phyloP scores from a whole-genome alignment of 2,329 filamentous ascomycete species.

The Penicillium psychrosexuale region DNA sequence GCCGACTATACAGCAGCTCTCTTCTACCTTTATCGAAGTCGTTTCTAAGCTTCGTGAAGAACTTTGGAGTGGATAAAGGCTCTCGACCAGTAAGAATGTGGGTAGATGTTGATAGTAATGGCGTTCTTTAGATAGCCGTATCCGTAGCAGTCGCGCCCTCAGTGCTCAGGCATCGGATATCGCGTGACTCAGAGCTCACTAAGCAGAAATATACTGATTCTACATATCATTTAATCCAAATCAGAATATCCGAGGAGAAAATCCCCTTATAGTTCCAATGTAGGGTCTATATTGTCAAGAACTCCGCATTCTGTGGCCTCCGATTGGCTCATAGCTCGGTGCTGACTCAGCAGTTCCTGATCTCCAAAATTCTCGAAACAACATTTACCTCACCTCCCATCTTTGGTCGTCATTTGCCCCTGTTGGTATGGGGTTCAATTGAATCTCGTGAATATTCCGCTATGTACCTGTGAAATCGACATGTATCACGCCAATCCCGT shows the following conservation, averaged over 20 bases:
- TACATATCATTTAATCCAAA: not conserved
- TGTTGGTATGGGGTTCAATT: not conserved
- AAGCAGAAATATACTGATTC: not conserved
- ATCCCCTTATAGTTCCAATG: not conserved
- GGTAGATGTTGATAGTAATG: not conserved
- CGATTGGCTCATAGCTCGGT: not conserved
- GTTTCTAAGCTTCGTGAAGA: not conserved
- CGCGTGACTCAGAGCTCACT: not conserved
- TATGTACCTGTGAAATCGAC: conserved; percentile 24
- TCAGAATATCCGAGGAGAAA: not conserved
- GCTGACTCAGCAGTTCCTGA: conserved; percentile 7
- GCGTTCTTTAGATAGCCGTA: not conserved
- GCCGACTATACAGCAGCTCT: too few species aligned
- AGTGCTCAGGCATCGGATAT: not conserved
- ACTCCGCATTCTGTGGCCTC: conserved; percentile 9
- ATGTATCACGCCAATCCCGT: conserved; percentile 25
- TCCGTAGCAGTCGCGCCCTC: not conserved
- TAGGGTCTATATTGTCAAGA: not conserved
- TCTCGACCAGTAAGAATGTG: not conserved
- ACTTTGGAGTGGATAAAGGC: not conserved
- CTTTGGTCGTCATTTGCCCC: not conserved
- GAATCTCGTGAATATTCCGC: not conserved
- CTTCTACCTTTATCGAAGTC: too few species aligned
- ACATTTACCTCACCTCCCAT: not conserved
- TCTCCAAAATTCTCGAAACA: conserved; percentile 10